Base-by-base conservation (phyloP, 176 grass and related monocot species). In the Ananas comosus region DNA sequence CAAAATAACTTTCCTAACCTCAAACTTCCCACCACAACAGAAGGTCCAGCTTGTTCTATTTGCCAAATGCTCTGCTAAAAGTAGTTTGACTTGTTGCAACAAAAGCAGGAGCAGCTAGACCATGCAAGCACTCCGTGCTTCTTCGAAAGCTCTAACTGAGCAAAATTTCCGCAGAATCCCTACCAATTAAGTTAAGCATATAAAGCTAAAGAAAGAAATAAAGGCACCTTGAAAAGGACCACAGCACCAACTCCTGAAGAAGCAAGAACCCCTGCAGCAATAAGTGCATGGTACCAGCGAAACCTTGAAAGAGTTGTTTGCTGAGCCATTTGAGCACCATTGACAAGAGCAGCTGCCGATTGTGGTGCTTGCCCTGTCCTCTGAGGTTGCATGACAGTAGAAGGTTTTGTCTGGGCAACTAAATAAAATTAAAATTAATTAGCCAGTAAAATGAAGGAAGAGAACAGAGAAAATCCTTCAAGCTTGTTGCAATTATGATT, bases 221-320 rank as follows among this genome's bases (percentile, higher is more conserved):
- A 61, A 61, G 56, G 12, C 73, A 92, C 93, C 89, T 97, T 92
- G 71, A 87, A 51, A 54, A 97, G 79, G 53, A 97, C 51, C 3
- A 81, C 83, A 66, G 79, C 69, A 51, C 89, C 86, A 74, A 73
- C 83, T 48, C 93, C 93, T 58, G 85, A 87, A 51, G 86, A 84
- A 81, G 91, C 81, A 69, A 97, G 76, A 0, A 92, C 69, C 42
- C 86, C 79, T n/a, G 73, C 80, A 66, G 89, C 77, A 33, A 86
- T 33, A 70, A 97, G 85, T 59, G 86, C 86, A 77, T 61, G 88
- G 79, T 82, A 92, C 82, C 87, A 87, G 50, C 79, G 85, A 79
- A 92, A 81, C 65, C 56, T 78, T 63, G 68, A 68, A 11, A 76
- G 66, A 1, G 65, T 70, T 17, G 70, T 48, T 12, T n/a, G 51